phyloP scores from a whole-genome alignment of 352 stramenopile genomes.

The Peronospora farinosa region DNA sequence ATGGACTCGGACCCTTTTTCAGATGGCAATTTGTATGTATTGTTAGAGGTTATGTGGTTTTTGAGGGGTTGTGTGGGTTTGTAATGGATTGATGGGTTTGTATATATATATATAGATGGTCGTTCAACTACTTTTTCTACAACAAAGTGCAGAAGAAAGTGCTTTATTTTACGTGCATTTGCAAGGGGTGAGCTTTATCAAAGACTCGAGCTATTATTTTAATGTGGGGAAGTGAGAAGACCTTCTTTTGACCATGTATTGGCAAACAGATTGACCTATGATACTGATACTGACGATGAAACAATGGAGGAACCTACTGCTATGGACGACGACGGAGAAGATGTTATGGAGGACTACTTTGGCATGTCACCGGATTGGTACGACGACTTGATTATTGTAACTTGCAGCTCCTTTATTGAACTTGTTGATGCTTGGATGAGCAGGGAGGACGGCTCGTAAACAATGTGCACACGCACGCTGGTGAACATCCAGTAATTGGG shows the following conservation, averaged over 20 bases:
- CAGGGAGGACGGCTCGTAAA: conserved; percentile 59
- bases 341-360: conserved; percentile 80
- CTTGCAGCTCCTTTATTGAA: too few species aligned
- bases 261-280: conserved; percentile 39
- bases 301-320: conserved; percentile 62
- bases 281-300: conserved; percentile 74
- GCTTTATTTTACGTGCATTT: conserved; percentile 91
- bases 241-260: background rate
- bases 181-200: conserved; percentile 54
- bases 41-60: conserved; percentile 3
- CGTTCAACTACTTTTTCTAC: conserved; percentile 95
- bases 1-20: conserved; percentile 91
- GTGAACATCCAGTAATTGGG: conserved; percentile 7
- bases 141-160: conserved; percentile 91
- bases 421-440: conserved; percentile 1
- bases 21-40: conserved; percentile 76
- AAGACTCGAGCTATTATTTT: background rate
- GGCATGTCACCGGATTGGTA: conserved; percentile 84
- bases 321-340: conserved; percentile 72
- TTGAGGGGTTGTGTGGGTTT: background rate
- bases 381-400: conserved; percentile 3
- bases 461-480: conserved; percentile 4
- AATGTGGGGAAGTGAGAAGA: background rate
- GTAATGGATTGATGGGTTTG: background rate
- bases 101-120: conserved; percentile 54